Base-by-base conservation (phyloP, 2,329 filamentous ascomycete species). In the Podosphaera xanthii region DNA sequence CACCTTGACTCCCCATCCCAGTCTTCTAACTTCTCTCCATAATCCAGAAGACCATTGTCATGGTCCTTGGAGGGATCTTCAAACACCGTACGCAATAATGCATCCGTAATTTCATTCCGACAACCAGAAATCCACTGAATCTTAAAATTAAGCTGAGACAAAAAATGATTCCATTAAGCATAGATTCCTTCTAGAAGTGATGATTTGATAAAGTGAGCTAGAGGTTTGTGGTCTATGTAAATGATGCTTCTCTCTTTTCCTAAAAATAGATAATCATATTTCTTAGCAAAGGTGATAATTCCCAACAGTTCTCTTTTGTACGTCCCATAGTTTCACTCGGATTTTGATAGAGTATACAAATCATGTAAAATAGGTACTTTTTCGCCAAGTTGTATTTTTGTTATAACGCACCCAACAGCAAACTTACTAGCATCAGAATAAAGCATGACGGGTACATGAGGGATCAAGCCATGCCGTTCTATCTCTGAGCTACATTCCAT, bases 221-320 rank as follows among this genome's bases (percentile, higher is more conserved):
- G 34, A 54, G 52, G 34, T 33, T 36, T 54, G 30, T 54, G 52
- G 52, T 38, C 34, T 12, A 34, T 38, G 30, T 1, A 54, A 36
- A 54, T 54, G 6, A 54, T 54, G 52, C 31, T 54, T 54, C 5
- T 54, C n/a, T 54, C 52, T 54, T 54, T 54, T 4, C 52, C 52
- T 14, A 54, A 54, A 33, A 54, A 54, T 22, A 54, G n/a, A 54
- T 54, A 54, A 54, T 54, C 52, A 54, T 54, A 54, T 36, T 36
- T 54, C n/a, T 36, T 52, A 3, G 34, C 52, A 54, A 54, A 54
- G 6, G 52, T 54, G 52, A 54, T 3, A 8, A 54, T 54, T n/a
- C 12, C 52, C 34, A 54, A 54, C 10, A 54, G n/a, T 35, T 54
- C 34, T 54, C 52, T 36, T 14, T 54, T 54, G 35, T 38, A 54